Evolutionary conservation across 345 rosid species (phyloP).

Genomic region (Dimocarpus longan): DNA sequence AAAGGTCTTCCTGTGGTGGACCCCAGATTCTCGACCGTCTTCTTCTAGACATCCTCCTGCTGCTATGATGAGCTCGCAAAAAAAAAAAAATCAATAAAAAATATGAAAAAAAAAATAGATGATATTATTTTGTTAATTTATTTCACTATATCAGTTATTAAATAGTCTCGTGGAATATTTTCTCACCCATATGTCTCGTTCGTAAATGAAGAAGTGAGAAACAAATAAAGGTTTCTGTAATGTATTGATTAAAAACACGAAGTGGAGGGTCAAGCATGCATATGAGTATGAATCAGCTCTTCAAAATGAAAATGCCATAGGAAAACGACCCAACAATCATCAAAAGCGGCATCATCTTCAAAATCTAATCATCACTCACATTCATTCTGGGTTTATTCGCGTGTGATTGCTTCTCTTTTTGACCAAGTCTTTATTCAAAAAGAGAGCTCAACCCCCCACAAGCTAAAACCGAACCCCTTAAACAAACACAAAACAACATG

Average conservation of each 20-base stretch:
- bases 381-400: conserved; percentile 22
- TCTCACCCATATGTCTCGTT: not conserved
- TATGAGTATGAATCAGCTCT: not conserved
- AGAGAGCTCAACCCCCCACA: not conserved
- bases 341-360: conserved; percentile 35
- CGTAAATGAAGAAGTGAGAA: not conserved
- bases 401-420: conserved; percentile 34
- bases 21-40: no score
- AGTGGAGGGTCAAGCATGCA: conserved; percentile 2
- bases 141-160: no score
- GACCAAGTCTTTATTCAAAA: conserved; percentile 28
- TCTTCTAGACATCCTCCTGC: no score
- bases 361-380: conserved; percentile 26
- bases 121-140: no score
- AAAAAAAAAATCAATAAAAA: no score
- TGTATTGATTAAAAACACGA: not conserved
- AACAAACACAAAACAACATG: not conserved
- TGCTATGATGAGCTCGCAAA: no score
- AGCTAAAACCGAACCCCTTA: not conserved
- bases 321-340: conserved; percentile 49
- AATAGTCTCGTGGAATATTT: no score
- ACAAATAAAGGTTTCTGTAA: not conserved
- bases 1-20: no score
- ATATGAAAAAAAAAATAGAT: no score
- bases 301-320: conserved; percentile 8